phyloP scores from a whole-genome alignment of 805 yeast genomes.

The Wickerhamiella shivajii region DNA sequence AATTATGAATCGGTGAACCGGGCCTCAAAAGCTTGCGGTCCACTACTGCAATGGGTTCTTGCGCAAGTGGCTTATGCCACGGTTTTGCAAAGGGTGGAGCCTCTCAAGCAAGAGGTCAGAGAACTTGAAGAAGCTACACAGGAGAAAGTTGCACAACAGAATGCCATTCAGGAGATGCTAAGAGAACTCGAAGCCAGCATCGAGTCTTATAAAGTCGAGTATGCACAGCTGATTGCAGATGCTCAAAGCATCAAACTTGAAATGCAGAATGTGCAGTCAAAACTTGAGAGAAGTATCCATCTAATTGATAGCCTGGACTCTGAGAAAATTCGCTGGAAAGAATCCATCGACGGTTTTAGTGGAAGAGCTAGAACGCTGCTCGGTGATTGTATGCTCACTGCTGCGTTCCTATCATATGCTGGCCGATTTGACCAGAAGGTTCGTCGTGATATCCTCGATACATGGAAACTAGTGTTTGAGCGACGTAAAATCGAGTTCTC shows the following conservation, averaged over 20 bases:
- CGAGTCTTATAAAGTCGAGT: constrained; percentile 47
- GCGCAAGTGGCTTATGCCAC: constrained; percentile 75
- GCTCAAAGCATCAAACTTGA: constrained; percentile 61
- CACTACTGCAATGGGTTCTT: constrained; percentile 71
- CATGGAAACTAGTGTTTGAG: constrained; percentile 27
- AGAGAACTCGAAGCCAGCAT: constrained; percentile 56
- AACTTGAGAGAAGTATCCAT: constrained; percentile 45
- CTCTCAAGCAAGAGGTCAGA: constrained; percentile 52
- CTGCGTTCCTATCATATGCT: constrained; percentile 46
- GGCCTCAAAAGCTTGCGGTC: constrained; percentile 94
- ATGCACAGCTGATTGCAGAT: constrained; percentile 63
- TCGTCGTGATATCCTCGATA: constrained; percentile 26
- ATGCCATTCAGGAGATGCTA: constrained; percentile 73
- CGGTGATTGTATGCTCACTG: constrained; percentile 52
- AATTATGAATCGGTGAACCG: constrained; percentile 62
- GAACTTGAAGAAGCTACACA: constrained; percentile 43
- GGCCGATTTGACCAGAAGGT: constrained; percentile 42
- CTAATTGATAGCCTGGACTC: constrained; percentile 47
- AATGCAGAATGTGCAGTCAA: constrained; percentile 44
- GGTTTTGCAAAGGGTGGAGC: constrained; percentile 58
- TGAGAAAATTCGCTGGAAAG: constrained; percentile 68
- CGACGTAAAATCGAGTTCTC: constrained; percentile 30
- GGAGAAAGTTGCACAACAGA: constrained; percentile 50
- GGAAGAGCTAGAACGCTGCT: constrained; percentile 32
- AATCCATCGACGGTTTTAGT: constrained; percentile 38